These are phyloP conservation scores for Neurospora terricola DNA, from an alignment of 495 filamentous ascomycete species.

Conservation along the genomic window DNA sequence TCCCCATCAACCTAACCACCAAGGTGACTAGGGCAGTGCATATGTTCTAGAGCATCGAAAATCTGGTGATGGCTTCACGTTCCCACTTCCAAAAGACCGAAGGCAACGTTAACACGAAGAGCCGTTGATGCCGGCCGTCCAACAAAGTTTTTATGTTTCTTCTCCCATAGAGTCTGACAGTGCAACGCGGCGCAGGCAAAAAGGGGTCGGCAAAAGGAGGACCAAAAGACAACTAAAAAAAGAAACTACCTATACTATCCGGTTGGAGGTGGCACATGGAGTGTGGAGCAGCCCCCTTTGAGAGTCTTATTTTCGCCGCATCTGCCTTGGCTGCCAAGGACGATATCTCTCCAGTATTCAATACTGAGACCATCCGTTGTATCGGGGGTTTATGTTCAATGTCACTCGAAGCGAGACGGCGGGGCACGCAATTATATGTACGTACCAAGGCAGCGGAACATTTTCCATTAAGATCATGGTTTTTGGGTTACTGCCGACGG, in stretches of 20 bases:
- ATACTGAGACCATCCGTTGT: background rate
- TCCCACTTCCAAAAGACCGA: background rate
- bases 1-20: background rate
- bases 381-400: background rate
- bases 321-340: background rate
- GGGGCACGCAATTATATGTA: background rate
- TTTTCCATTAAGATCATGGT: background rate
- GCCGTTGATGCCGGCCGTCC: background rate
- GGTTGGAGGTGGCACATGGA: background rate
- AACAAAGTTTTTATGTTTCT: background rate
- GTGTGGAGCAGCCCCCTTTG: background rate
- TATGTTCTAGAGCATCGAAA: background rate
- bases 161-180: background rate
- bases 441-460: background rate
- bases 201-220: background rate
- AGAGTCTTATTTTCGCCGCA: background rate
- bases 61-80: background rate
- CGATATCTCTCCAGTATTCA: background rate
- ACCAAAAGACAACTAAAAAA: conserved; percentile 9
- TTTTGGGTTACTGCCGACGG: background rate
- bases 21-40: background rate
- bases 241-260: conserved; percentile 5
- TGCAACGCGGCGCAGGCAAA: conserved; percentile 1
- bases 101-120: background rate
- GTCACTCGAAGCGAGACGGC: background rate